These are phyloP conservation scores for Pholiota microspora DNA, from an alignment of 768 basidiomycete species.

Conservation along the genomic window DNA sequence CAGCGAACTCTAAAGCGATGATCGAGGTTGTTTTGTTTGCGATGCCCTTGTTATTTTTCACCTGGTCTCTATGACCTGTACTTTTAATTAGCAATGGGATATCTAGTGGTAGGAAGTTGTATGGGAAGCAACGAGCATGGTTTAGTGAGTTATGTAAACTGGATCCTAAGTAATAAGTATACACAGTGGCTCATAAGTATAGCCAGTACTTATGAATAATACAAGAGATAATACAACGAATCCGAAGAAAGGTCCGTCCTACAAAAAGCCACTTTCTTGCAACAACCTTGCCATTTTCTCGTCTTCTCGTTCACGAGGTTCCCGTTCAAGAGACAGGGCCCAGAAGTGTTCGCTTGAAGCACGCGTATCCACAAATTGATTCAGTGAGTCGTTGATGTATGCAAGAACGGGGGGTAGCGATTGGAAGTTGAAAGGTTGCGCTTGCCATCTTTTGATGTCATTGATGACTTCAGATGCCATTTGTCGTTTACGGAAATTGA, in stretches of 20 bases:
- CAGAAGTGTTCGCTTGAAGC: conserved; percentile 80
- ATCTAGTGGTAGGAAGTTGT: background rate
- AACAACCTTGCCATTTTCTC: conserved; percentile 93
- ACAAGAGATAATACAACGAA: conserved; percentile 14
- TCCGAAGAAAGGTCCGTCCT: conserved; percentile 19
- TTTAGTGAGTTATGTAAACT: background rate
- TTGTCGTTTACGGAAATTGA: conserved; percentile 96
- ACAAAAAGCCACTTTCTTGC: conserved; percentile 88
- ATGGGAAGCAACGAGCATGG: background rate
- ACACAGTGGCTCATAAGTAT: conserved; percentile 14
- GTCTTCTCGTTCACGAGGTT: conserved; percentile 93
- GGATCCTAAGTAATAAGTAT: conserved; percentile 9
- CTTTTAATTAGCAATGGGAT: background rate
- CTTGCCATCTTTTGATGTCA: conserved; percentile 96
- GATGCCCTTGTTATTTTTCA: too few species aligned
- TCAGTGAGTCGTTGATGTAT: conserved; percentile 79
- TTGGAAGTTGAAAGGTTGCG: conserved; percentile 83
- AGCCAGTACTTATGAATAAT: conserved; percentile 9
- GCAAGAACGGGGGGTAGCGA: conserved; percentile 62
- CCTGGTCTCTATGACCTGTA: background rate
- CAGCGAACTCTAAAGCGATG: conserved; percentile 83
- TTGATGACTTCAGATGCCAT: conserved; percentile 95
- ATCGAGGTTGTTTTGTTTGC: too few species aligned
- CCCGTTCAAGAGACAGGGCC: conserved; percentile 80
- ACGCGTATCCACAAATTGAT: conserved; percentile 62